Evolutionary conservation across 176 grass and related monocot genomes (phyloP).

Genomic region (Ensete ventricosum): DNA sequence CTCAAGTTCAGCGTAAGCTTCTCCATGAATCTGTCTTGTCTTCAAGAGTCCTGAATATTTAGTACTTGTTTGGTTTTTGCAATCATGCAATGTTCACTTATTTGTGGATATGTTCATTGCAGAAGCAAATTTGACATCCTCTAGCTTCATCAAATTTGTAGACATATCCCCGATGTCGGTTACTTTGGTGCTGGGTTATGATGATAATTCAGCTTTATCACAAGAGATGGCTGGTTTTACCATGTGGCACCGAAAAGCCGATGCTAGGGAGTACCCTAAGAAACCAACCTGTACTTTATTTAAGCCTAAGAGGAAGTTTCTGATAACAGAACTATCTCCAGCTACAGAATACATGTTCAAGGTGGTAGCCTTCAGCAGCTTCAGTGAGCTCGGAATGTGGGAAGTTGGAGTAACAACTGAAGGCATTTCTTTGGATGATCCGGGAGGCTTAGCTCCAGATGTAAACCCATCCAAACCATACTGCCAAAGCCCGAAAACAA

Average conservation of each 20-base stretch:
- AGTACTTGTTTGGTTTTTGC: not conserved
- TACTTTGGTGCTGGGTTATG: slow-evolving; percentile 5
- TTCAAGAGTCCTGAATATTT: not conserved
- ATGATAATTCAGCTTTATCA: slow-evolving; percentile 24
- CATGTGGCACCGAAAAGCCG: slow-evolving; percentile 62
- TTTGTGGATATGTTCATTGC: not conserved
- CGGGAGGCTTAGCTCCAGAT: slow-evolving; percentile 27
- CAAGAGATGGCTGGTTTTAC: slow-evolving; percentile 40
- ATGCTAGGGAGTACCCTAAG: slow-evolving; percentile 26
- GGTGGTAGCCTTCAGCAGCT: slow-evolving; percentile 52
- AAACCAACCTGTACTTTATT: slow-evolving; percentile 44
- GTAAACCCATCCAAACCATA: slow-evolving; percentile 20
- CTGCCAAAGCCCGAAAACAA: slow-evolving; percentile 63
- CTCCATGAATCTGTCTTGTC: not conserved
- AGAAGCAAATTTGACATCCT: slow-evolving; percentile 10
- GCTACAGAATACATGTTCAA: slow-evolving; percentile 74
- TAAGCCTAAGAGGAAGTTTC: slow-evolving; percentile 33
- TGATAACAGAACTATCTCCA: slow-evolving; percentile 44
- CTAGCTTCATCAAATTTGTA: slow-evolving; percentile 19
- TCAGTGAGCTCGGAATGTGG: slow-evolving; percentile 44
- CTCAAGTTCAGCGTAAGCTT: slow-evolving; percentile 7
- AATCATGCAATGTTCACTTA: not conserved
- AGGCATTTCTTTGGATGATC: slow-evolving; percentile 34
- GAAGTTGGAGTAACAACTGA: slow-evolving; percentile 50
- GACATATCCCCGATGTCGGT: not conserved